phyloP scores from a whole-genome alignment of 345 rosid species.

The Garcia nutans region DNA sequence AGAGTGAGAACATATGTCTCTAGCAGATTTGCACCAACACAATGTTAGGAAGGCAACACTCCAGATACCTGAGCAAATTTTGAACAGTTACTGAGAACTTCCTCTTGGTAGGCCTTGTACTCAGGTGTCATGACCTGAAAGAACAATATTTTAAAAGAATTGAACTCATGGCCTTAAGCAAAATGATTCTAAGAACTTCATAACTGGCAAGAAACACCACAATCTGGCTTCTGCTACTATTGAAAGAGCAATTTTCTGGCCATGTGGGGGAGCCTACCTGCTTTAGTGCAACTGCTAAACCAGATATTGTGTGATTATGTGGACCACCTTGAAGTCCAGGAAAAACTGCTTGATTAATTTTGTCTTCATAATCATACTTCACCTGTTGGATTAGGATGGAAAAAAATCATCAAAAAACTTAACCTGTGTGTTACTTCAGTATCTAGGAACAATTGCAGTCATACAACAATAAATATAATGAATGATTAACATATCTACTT shows the following conservation, averaged over 20 bases:
- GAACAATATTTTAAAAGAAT: not conserved
- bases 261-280: conserved; percentile 52
- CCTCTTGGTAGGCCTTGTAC: conserved; percentile 97
- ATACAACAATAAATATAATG: too few relatives aligned
- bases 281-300: conserved; percentile 92
- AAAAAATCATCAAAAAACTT: conserved; percentile 2
- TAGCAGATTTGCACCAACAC: conserved; percentile 1
- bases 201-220: not conserved
- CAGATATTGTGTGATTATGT: conserved; percentile 96
- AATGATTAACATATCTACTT: not conserved
- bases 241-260: not conserved
- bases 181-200: not conserved
- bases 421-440: not conserved
- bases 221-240: not conserved
- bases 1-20: not conserved
- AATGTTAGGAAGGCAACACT: not conserved
- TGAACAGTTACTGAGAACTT: conserved; percentile 78
- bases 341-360: conserved; percentile 94
- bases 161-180: conserved; percentile 13
- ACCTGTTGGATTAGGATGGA: conserved; percentile 49
- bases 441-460: conserved; percentile 1
- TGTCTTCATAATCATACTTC: conserved; percentile 89
- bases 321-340: conserved; percentile 99
- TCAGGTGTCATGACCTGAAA: conserved; percentile 80
- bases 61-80: conserved; percentile 78